phyloP scores from a whole-genome alignment of 768 basidiomycete species.

The Chlorophyllum brunneum region DNA sequence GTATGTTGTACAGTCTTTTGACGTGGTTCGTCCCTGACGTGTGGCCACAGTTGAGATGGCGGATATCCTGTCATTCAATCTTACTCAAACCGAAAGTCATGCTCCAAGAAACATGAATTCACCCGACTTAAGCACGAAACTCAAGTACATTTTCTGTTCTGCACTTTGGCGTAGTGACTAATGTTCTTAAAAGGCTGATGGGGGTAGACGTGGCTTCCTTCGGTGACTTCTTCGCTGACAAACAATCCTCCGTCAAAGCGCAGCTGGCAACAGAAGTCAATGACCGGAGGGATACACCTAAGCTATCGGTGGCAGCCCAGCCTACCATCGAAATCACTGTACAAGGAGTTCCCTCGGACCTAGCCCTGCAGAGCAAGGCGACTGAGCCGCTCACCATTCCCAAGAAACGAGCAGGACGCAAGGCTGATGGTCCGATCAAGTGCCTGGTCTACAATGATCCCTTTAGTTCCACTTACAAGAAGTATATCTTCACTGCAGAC shows the following conservation, averaged over 20 bases:
- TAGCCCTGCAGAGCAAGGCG: not conserved
- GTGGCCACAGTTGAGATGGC: conserved; percentile 57
- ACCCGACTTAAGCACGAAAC: conserved; percentile 68
- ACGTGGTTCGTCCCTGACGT: not conserved
- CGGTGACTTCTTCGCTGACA: conserved; percentile 71
- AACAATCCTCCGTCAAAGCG: conserved; percentile 22
- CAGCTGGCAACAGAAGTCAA: conserved; percentile 12
- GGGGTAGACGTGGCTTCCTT: conserved; percentile 58
- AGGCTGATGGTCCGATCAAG: conserved; percentile 39
- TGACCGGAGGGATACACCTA: not conserved
- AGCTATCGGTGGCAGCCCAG: not conserved
- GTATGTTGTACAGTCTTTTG: conserved; percentile 20
- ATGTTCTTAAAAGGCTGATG: conserved; percentile 22
- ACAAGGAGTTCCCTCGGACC: not conserved
- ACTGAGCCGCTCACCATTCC: not conserved
- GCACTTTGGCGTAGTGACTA: not conserved
- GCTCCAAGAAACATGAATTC: conserved; percentile 39
- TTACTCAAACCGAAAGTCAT: conserved; percentile 47
- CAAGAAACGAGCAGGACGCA: conserved; percentile 13
- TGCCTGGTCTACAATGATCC: conserved; percentile 69
- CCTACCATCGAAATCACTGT: not conserved
- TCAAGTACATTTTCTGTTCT: conserved; percentile 33
- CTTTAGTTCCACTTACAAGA: conserved; percentile 69
- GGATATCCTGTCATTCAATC: conserved; percentile 68
- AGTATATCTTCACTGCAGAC: conserved; percentile 70